Conservation (phyloP, 2,329 filamentous ascomycete species). For the Zymoseptoria tritici region DNA sequence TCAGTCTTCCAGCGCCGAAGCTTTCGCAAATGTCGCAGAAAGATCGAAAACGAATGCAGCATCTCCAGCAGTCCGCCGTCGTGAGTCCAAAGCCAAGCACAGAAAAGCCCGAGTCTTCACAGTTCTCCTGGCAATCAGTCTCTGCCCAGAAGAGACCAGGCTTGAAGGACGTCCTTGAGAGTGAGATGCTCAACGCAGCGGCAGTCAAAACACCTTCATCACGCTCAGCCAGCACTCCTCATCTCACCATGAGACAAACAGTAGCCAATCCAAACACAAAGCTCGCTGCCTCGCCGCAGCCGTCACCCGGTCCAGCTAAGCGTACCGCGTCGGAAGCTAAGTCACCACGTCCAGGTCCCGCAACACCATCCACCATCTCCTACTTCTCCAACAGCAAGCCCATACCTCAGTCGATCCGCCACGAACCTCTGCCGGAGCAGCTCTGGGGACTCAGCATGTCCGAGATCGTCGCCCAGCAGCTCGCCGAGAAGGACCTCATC, state of each 20-base stretch:
- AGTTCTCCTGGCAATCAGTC: conserved; percentile 57
- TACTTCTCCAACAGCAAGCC: conserved; percentile 30
- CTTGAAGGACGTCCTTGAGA: conserved; percentile 43
- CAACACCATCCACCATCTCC: conserved; percentile 9
- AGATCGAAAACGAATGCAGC: conserved; percentile 77
- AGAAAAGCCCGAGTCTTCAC: conserved; percentile 1
- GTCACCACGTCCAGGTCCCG: neutral
- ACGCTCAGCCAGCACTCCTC: conserved; percentile 35
- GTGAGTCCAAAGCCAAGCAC: neutral
- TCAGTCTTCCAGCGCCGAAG: conserved; percentile 45
- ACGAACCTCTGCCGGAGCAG: conserved; percentile 53
- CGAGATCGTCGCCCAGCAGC: conserved; percentile 83
- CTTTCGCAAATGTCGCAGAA: conserved; percentile 89
- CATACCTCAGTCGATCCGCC: conserved; percentile 40
- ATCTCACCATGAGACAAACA: conserved; percentile 56
- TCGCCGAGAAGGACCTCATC: conserved; percentile 72
- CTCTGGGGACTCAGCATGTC: conserved; percentile 66
- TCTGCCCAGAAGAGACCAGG: conserved; percentile 43
- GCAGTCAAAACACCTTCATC: conserved; percentile 20
- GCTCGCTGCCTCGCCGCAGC: conserved; percentile 9
- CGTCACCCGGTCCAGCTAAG: conserved; percentile 8
- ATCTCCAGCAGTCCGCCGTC: conserved; percentile 49
- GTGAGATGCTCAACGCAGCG: conserved; percentile 26
- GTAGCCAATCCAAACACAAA: conserved; percentile 40
- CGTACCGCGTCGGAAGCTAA: conserved; percentile 13